phyloP scores from a whole-genome alignment of 371 early-diverging fungal genomes.

The Syncephalastrum monosporum region DNA sequence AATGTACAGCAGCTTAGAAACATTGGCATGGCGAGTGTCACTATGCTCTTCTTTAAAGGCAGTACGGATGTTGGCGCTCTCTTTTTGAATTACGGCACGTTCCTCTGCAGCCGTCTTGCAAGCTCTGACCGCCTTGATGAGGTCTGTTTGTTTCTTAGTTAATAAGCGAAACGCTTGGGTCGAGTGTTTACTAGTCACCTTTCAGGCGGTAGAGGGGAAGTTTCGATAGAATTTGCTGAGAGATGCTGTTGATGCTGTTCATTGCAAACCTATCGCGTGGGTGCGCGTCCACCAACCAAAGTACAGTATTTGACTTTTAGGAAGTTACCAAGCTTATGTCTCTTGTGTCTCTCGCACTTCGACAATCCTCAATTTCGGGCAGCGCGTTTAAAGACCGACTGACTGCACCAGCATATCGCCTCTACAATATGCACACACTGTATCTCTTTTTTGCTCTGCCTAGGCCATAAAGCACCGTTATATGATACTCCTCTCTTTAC shows the following conservation, averaged over 20 bases:
- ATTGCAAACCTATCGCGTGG: conserved; percentile 16
- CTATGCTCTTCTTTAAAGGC: conserved; percentile 89
- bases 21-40: conserved; percentile 85
- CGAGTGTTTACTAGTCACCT: conserved; percentile 19
- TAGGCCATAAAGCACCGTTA: no score
- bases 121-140: conserved; percentile 93
- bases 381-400: no score
- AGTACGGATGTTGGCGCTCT: conserved; percentile 94
- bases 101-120: conserved; percentile 99
- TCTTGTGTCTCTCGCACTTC: no score
- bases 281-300: no score
- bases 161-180: no score
- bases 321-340: no score
- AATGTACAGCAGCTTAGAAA: conserved; percentile 95
- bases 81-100: conserved; percentile 94
- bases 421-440: no score
- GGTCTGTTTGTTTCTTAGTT: conserved; percentile 52
- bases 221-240: conserved; percentile 52
- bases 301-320: no score
- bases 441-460: no score
- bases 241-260: conserved; percentile 54
- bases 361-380: no score
- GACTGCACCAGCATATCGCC: no score
- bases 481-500: no score
- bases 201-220: conserved; percentile 50